Percentiles rank a stretch among this genome's conserved stretches.
Conservation (phyloP, 805 yeast species). For the Komagataella pseudopastoris region DNA sequence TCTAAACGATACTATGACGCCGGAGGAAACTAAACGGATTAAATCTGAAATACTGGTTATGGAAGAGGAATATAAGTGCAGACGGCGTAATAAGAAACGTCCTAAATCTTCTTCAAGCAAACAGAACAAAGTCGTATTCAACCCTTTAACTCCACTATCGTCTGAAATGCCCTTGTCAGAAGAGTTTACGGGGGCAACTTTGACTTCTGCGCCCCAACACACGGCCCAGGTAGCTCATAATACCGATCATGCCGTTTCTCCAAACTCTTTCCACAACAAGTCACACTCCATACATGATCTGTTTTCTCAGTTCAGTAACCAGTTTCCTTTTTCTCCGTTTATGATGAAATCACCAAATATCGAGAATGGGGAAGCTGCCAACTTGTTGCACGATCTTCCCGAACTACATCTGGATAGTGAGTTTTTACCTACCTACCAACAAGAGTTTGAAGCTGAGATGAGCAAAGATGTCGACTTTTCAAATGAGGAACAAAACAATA, state of each 20-base stretch:
- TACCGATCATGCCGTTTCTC: background rate
- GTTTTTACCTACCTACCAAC: background rate
- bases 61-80: conserved; percentile 26
- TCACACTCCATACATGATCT: background rate
- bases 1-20: conserved; percentile 29
- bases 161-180: background rate
- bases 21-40: conserved; percentile 21
- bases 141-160: conserved; percentile 11
- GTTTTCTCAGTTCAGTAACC: background rate
- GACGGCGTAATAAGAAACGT: conserved; percentile 8
- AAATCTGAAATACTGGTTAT: conserved; percentile 22
- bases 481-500: background rate
- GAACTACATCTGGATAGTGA: background rate
- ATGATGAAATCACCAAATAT: background rate
- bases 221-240: background rate
- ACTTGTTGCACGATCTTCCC: background rate
- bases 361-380: background rate
- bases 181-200: background rate
- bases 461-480: background rate
- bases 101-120: background rate
- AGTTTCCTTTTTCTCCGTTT: background rate
- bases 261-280: background rate
- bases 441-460: background rate
- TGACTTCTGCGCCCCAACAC: background rate
- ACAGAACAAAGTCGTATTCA: conserved; percentile 10